These are phyloP conservation scores for Phytophthora litchii DNA, from an alignment of 352 stramenopile species.

Conservation along the genomic window DNA sequence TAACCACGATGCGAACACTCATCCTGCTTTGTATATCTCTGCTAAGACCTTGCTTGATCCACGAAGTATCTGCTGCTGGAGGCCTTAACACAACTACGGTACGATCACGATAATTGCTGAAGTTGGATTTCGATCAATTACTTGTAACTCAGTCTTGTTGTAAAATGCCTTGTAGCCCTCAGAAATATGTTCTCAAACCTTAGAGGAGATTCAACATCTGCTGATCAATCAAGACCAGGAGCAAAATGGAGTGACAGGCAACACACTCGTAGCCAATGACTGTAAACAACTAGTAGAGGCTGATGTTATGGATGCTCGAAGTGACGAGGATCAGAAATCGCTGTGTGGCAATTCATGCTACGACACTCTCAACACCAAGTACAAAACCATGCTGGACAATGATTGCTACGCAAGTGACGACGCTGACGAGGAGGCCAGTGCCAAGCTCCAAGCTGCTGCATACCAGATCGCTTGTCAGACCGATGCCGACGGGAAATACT, in stretches of 20 bases:
- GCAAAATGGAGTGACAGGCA: constrained; percentile 65
- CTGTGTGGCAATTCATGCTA: constrained; percentile 76
- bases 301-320: constrained; percentile 59
- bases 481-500: constrained; percentile 62
- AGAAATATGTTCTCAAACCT: constrained; percentile 48
- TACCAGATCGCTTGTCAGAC: constrained; percentile 82
- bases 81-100: constrained; percentile 16
- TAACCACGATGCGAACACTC: constrained; percentile 12
- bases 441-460: constrained; percentile 54
- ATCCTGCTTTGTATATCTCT: neutral
- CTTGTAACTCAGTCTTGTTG: neutral
- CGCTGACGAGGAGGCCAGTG: constrained; percentile 59
- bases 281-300: constrained; percentile 67
- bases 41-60: neutral
- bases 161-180: constrained; percentile 14
- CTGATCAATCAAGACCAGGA: constrained; percentile 65
- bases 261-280: constrained; percentile 48
- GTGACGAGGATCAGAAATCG: constrained; percentile 59
- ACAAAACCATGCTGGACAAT: constrained; percentile 67
- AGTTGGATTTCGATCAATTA: neutral
- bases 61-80: constrained; percentile 5
- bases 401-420: constrained; percentile 67
- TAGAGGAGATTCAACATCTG: constrained; percentile 53
- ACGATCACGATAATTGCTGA: neutral
- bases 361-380: constrained; percentile 57